A percentile compares a stretch with the other conserved stretches of the same genome.
Conservation (phyloP, 345 rosid species). For the Lenwebbia sp. region DNA sequence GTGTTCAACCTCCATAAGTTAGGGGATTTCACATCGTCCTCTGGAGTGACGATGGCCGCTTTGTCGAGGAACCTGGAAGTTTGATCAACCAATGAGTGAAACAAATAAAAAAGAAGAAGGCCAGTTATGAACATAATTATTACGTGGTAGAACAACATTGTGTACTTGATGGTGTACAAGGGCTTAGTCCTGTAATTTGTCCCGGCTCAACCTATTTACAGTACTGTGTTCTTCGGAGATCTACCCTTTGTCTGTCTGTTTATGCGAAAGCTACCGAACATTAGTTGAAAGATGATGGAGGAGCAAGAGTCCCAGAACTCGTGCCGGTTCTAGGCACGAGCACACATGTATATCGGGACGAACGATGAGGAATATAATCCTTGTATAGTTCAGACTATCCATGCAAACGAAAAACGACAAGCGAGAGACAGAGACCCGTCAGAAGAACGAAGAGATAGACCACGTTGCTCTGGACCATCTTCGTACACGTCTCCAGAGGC, state of each 20-base stretch:
- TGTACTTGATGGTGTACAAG: not conserved
- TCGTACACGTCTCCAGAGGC: not conserved
- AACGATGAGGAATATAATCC: not conserved
- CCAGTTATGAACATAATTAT: not conserved
- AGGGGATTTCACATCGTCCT: slow-evolving; percentile 38
- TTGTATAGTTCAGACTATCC: not conserved
- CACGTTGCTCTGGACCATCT: not conserved
- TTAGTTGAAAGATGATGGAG: not conserved
- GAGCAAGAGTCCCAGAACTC: not conserved
- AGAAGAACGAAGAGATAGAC: not conserved
- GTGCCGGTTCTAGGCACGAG: not conserved
- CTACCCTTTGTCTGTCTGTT: not conserved
- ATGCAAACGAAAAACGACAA: not conserved
- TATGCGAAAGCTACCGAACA: not conserved
- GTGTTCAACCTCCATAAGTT: slow-evolving; percentile 71
- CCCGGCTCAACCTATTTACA: not conserved
- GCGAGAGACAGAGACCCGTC: not conserved
- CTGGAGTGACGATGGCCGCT: slow-evolving; percentile 56
- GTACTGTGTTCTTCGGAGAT: not conserved
- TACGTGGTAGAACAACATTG: too few species aligned
- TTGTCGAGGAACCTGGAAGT: slow-evolving; percentile 65
- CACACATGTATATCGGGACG: not conserved
- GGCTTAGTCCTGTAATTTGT: not conserved
- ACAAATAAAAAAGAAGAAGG: too few species aligned
- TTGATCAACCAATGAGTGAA: not conserved